phyloP scores from a whole-genome alignment of 768 basidiomycete genomes.

The Mycena galopus region DNA sequence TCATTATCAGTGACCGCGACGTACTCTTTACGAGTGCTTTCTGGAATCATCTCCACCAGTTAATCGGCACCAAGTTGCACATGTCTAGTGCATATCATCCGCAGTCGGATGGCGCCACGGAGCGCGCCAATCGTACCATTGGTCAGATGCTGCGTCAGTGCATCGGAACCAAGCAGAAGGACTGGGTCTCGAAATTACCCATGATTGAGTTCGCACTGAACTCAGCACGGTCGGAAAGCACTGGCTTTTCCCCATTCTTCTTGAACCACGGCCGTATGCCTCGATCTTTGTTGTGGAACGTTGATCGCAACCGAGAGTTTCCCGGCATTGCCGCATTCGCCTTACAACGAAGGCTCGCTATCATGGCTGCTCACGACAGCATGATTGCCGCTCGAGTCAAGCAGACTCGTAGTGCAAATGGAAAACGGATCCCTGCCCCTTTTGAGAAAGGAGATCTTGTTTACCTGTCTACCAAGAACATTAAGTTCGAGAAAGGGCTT shows the following conservation, averaged over 20 bases:
- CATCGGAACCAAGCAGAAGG: background rate
- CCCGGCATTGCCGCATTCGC: background rate
- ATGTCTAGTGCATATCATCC: background rate
- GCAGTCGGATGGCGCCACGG: background rate
- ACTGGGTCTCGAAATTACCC: background rate
- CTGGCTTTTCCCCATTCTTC: background rate
- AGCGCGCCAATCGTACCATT: background rate
- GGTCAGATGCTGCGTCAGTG: background rate
- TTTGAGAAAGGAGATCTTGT: background rate
- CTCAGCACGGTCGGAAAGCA: background rate
- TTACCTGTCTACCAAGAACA: background rate
- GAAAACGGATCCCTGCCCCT: background rate
- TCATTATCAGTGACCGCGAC: too few relatives aligned
- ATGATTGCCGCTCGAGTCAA: background rate
- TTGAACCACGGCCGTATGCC: background rate
- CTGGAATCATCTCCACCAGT: background rate
- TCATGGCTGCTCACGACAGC: background rate
- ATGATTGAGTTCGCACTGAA: background rate
- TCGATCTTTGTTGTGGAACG: background rate
- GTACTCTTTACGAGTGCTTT: background rate
- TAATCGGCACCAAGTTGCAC: background rate
- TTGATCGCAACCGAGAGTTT: background rate
- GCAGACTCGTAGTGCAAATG: background rate
- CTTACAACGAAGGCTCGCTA: background rate
- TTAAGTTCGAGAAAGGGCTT: background rate